Conservation (phyloP, 164 flowering plant genomes). For the Liriodendron chinense region DNA sequence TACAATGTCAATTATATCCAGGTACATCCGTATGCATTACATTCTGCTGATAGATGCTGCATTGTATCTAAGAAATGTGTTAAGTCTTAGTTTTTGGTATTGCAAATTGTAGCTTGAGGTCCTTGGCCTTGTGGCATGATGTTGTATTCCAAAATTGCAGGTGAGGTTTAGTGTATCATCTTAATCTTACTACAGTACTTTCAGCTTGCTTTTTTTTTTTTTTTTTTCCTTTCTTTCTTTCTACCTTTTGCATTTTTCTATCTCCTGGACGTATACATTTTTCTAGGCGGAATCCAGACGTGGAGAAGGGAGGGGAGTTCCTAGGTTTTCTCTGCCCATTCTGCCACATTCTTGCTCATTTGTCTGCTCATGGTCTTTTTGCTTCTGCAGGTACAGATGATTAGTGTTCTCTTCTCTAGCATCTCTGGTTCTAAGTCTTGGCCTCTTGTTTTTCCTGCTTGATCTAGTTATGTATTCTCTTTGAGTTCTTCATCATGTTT, state of each 20-base stretch:
- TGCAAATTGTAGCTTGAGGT: not conserved
- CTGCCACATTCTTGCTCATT: too few relatives aligned
- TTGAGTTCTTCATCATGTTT: not conserved
- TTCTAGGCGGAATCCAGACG: too few relatives aligned
- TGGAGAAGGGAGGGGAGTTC: too few relatives aligned
- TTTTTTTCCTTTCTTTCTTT: too few relatives aligned
- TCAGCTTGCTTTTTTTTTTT: too few relatives aligned
- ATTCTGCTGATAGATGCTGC: not conserved
- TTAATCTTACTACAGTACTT: too few relatives aligned
- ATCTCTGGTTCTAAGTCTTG: not conserved
- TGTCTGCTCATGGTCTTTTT: too few relatives aligned
- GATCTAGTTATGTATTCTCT: not conserved
- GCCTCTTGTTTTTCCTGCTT: not conserved
- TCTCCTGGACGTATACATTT: too few relatives aligned
- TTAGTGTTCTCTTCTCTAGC: not conserved
- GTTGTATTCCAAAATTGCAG: not conserved
- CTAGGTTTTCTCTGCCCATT: too few relatives aligned
- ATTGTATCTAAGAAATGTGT: not conserved
- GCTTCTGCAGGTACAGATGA: too few relatives aligned
- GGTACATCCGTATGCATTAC: constrained; percentile 35
- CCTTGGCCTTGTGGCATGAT: not conserved
- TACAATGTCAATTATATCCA: constrained; percentile 92
- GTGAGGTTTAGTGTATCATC: not conserved
- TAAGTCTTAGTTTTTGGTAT: not conserved
- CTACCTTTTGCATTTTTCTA: too few relatives aligned